A percentile compares a stretch with the other conserved stretches of the same genome.
phyloP scores from a whole-genome alignment of 371 early-diverging fungal genomes.

The Mucor piriformis region DNA sequence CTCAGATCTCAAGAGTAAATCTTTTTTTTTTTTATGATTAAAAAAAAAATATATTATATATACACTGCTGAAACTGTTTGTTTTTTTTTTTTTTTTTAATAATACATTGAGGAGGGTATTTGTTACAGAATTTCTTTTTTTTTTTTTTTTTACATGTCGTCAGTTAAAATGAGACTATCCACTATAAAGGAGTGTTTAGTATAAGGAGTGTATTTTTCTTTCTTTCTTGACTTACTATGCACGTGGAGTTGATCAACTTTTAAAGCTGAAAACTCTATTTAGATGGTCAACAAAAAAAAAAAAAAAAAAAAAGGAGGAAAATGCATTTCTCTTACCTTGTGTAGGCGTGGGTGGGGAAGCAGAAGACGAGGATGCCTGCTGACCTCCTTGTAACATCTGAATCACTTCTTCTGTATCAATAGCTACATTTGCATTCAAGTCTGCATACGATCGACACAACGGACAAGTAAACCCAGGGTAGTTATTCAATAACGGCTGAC shows the following conservation, averaged over 20 bases:
- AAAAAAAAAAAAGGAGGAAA: not conserved
- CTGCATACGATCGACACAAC: slow-evolving; percentile 88
- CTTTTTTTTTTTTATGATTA: not conserved
- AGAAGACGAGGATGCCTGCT: not conserved
- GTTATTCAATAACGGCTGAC: slow-evolving; percentile 58
- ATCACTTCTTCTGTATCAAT: slow-evolving; percentile 63
- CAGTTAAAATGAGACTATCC: not conserved
- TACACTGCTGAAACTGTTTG: too few species aligned
- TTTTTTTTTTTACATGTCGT: not conserved
- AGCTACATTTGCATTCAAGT: slow-evolving; percentile 71
- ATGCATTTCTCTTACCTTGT: not conserved
- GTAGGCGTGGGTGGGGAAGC: not conserved
- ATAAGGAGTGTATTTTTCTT: not conserved
- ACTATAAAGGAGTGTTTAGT: not conserved
- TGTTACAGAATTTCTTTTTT: not conserved
- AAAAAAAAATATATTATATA: not conserved
- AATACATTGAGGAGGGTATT: not conserved
- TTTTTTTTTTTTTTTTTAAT: not conserved
- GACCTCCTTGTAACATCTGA: slow-evolving; percentile 8
- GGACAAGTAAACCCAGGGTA: slow-evolving; percentile 85
- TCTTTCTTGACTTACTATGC: not conserved
- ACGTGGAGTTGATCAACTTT: slow-evolving; percentile 2
- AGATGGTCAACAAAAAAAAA: too few species aligned
- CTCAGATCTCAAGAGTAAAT: slow-evolving; percentile 89
- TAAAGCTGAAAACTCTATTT: not conserved